Conservation (phyloP, 768 basidiomycete genomes). For the Podaxis sp. region DNA sequence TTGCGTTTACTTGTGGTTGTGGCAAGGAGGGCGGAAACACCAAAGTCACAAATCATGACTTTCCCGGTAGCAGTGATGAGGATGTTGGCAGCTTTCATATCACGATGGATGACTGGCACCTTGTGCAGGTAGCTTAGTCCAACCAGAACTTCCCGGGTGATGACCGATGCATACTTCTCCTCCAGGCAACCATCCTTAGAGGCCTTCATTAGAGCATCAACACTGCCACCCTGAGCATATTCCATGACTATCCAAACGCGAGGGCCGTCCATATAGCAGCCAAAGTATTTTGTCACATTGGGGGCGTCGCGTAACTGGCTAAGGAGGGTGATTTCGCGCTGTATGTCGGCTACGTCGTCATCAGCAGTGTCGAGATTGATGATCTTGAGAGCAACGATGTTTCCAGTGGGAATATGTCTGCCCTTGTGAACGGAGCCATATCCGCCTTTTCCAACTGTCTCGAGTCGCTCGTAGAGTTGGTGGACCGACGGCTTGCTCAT, state of each 20-base stretch:
- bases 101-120: slow-evolving; percentile 93
- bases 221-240: slow-evolving; percentile 92
- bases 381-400: slow-evolving; percentile 95
- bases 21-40: slow-evolving; percentile 90
- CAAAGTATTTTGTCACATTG: slow-evolving; percentile 93
- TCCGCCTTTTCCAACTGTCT: slow-evolving; percentile 93
- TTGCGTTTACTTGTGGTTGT: slow-evolving; percentile 89
- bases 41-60: slow-evolving; percentile 97
- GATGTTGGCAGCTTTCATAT: slow-evolving; percentile 97
- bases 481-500: slow-evolving; percentile 64
- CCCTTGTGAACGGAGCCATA: slow-evolving; percentile 97
- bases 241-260: slow-evolving; percentile 99
- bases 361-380: slow-evolving; percentile 97
- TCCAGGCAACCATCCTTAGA: slow-evolving; percentile 73
- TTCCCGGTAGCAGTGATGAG: slow-evolving; percentile 87
- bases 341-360: slow-evolving; percentile 96
- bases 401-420: slow-evolving; percentile 77
- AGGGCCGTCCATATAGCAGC: slow-evolving; percentile 93
- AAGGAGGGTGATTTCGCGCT: slow-evolving; percentile 91
- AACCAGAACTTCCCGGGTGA: slow-evolving; percentile 84
- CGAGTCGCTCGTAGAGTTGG: slow-evolving; percentile 80
- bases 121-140: slow-evolving; percentile 91
- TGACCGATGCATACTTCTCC: slow-evolving; percentile 86
- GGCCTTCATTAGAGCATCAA: slow-evolving; percentile 90
- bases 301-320: slow-evolving; percentile 87